Evolutionary conservation across 2,329 filamentous ascomycete genomes (phyloP), one percentile per base, ranked within the genome.

Genomic region (Nemania diffusa): DNA sequence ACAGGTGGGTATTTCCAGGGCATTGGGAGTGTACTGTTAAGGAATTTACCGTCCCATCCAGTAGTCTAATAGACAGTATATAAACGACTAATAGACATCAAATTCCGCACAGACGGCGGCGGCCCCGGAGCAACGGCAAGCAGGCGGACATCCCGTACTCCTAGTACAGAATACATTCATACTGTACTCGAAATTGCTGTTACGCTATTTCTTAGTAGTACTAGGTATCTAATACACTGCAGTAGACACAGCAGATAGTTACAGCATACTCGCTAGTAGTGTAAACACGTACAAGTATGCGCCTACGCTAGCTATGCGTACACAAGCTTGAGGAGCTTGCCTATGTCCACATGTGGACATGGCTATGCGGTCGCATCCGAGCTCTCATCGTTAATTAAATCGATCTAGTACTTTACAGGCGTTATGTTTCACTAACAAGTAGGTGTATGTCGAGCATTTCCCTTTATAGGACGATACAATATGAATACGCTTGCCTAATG

Each of bases 391-490:
- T 40, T 13, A 8, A 40, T 40, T 13, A 3, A 40, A 27, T 40
- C 22, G 29, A 59, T 40, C 57, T n/a, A n/a, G n/a, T n/a, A n/a
- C n/a, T n/a, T n/a, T 15, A n/a, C 27, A 17, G 42, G 20, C 20
- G 42, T 34, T 20, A n/a, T 37, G 59, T 64, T 55, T 59, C 50
- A 48, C n/a, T 3, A 40, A 37, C 17, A 29, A 48, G 27, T 15
- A 46, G 9, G 15, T 13, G 15, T 50, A 55, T 32, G 62, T 58
- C 22, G 27, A 64, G 50, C 62, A 64, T 64, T 64, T 59, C 62
- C 62, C 29, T 17, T 64, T 59, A 37, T 17, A 40, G 62, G 37
- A 46, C 4, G 15, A 32, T 53, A 27, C 20, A 34, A 57, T n/a
- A n/a, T n/a, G n/a, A n/a, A n/a, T n/a, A n/a, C n/a, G n/a, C n/a